phyloP scores from a whole-genome alignment of 345 rosid genomes.

The Schrenkiella parvula region DNA sequence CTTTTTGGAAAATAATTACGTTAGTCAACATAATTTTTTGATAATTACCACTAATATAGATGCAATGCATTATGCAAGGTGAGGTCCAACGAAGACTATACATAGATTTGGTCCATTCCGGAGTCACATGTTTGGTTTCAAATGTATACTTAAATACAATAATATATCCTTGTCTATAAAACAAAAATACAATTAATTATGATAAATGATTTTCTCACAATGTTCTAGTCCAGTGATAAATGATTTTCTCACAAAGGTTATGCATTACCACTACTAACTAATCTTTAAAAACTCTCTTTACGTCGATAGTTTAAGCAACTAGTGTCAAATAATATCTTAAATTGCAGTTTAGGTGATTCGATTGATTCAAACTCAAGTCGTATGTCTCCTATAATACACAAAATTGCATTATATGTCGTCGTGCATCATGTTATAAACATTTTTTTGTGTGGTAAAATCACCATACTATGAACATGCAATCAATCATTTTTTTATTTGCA shows the following conservation, averaged over 20 bases:
- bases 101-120: not conserved
- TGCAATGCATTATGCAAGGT: slow-evolving; percentile 18
- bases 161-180: no score
- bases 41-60: not conserved
- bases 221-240: not conserved
- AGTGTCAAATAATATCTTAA: not conserved
- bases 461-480: not conserved
- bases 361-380: not conserved
- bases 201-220: not conserved
- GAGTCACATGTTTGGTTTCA: slow-evolving; percentile 8
- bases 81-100: not conserved
- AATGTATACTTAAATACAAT: not conserved
- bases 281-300: not conserved
- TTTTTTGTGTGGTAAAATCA: not conserved
- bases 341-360: not conserved
- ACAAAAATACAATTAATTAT: not conserved
- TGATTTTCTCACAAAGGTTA: not conserved
- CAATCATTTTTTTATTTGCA: not conserved
- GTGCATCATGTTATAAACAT: not conserved
- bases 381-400: not conserved
- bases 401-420: not conserved
- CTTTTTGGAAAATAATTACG: not conserved
- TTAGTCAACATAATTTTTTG: no score
- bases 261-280: not conserved
- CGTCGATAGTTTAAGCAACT: not conserved